Base-by-base conservation (phyloP, 2,329 filamentous ascomycete species). In the Ceratocystis eucalypticola region DNA sequence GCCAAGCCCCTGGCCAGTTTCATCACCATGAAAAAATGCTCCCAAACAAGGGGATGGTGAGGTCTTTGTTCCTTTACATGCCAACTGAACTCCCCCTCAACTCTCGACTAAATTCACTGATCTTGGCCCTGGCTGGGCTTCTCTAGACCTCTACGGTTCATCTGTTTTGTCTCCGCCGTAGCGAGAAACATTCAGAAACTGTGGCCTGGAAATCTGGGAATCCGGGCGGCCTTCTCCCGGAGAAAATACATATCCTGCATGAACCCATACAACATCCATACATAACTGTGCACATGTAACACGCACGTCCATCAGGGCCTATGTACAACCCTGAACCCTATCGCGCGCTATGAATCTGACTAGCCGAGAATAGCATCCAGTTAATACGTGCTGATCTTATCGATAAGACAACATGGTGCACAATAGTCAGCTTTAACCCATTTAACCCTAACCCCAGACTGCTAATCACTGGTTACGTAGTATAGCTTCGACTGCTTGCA, bases 11-110 rank as follows among this genome's bases (percentile, higher is more conserved):
- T 66, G 57, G 41, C 33, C 8, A 28, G 64, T 66, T 66, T 66
- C 64, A 66, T 46, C 57, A 66, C 50, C 41, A 61, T 66, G 57
- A 53, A 66, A 41, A 33, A 64, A 28, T 30, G 15, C 28, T 25
- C 33, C 44, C 57, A 53, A 33, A 37, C 53, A 28, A 15, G 20
- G 44, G 48, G 37, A 62, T 20, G 3, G 22, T 30, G 53, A 41
- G 17, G 20, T 17, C 1, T 45, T 48, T 28, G 59, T 37, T 17
- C 15, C 46, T 8, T 8, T 41, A 41, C 37, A 41, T 41, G 37
- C 37, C 12, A 41, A 41, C 37, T 41, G 37, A 15, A 41, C 12
- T 41, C 37, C 37, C 12, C 10, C 10, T 41, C 37, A 15, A 41
- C 12, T 41, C 37, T 41, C 37, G 37, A 41, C 37, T 41, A 41